Percentiles rank a stretch among this genome's conserved stretches.
Evolutionary conservation across 176 grass and related monocot genomes (phyloP).

Genomic region (Eragrostis curvula): DNA sequence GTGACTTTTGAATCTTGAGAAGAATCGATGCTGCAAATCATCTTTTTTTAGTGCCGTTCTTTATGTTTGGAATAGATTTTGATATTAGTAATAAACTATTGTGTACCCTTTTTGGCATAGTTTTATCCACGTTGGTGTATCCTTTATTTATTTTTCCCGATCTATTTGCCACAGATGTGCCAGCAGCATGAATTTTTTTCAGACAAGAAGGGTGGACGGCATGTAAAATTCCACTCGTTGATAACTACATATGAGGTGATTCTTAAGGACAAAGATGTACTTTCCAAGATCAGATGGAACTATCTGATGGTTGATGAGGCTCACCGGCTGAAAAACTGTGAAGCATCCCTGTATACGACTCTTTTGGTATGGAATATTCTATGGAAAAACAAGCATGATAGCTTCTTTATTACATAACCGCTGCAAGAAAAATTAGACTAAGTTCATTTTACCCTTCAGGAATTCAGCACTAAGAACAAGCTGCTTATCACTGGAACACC

Average conservation of each 20-base stretch:
- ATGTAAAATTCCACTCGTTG: conserved; percentile 87
- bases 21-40: not conserved
- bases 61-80: not conserved
- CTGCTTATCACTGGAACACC: conserved; percentile 98
- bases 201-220: conserved; percentile 76
- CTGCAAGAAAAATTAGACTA: conserved; percentile 22
- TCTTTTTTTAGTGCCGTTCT: not conserved
- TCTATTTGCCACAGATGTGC: conserved; percentile 66
- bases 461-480: conserved; percentile 99
- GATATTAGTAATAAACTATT: not conserved
- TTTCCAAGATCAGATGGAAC: conserved; percentile 98
- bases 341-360: conserved; percentile 92
- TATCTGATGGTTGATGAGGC: conserved; percentile 99
- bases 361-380: conserved; percentile 72
- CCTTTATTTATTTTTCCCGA: not conserved
- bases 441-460: conserved; percentile 45
- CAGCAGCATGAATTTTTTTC: conserved; percentile 89
- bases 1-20: too few relatives aligned
- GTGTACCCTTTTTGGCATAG: not conserved
- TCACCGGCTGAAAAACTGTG: conserved; percentile 94
- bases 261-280: conserved; percentile 92
- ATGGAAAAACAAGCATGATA: conserved; percentile 21
- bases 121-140: conserved; percentile 10
- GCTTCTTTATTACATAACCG: not conserved
- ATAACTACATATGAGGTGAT: conserved; percentile 99